phyloP scores from a whole-genome alignment of 2,329 filamentous ascomycete genomes.

The Colletotrichum sp. region DNA sequence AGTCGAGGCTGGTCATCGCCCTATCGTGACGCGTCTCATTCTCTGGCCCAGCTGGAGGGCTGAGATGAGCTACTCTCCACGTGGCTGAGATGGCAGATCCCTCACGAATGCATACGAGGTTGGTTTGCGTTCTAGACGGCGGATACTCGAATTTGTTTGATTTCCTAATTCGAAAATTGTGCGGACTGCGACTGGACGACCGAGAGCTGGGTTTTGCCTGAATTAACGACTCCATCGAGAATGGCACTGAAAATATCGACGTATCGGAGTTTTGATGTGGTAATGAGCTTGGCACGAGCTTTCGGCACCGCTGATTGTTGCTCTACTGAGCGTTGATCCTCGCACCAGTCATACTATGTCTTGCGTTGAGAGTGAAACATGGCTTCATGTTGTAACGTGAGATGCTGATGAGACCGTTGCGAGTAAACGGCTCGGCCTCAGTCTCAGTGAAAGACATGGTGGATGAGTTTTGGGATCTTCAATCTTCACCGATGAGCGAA shows the following conservation, averaged over 20 bases:
- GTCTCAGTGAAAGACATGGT: background rate
- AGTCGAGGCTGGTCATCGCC: background rate
- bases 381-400: background rate
- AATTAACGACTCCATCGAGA: background rate
- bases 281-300: background rate
- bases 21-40: background rate
- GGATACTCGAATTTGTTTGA: background rate
- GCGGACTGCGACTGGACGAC: background rate
- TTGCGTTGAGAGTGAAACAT: background rate
- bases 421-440: background rate
- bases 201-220: background rate
- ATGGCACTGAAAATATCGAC: background rate
- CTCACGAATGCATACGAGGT: background rate
- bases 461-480: background rate
- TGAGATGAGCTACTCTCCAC: background rate
- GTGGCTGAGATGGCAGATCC: background rate
- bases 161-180: background rate
- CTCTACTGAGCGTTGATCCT: background rate
- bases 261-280: background rate
- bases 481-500: background rate
- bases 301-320: background rate
- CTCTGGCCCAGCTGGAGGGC: background rate
- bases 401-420: no score
- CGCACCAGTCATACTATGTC: background rate
- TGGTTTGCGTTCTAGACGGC: background rate